Conservation (phyloP, 768 basidiomycete species). For the Lactarius tabidus region DNA sequence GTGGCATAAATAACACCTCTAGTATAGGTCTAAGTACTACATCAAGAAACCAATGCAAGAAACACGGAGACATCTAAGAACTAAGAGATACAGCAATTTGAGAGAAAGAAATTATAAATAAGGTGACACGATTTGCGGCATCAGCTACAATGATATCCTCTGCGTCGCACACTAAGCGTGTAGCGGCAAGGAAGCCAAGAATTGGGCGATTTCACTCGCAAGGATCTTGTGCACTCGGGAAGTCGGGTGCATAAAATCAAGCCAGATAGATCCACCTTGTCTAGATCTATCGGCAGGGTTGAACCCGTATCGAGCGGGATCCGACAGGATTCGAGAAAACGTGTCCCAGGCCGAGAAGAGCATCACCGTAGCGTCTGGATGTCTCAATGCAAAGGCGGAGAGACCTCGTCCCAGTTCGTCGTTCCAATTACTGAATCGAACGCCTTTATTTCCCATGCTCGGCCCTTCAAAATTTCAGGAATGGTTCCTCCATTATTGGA, state of each 20-base stretch:
- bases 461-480: not conserved
- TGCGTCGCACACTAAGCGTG: constrained; percentile 8
- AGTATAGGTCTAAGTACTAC: too few relatives aligned
- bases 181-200: constrained; percentile 12
- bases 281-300: constrained; percentile 11
- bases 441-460: constrained; percentile 13
- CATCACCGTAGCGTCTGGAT: constrained; percentile 29
- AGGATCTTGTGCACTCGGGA: constrained; percentile 20
- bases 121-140: not conserved
- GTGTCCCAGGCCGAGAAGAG: constrained; percentile 28
- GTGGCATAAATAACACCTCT: not conserved
- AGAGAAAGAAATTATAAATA: not conserved
- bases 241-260: constrained; percentile 23
- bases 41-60: too few relatives aligned
- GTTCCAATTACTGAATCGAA: constrained; percentile 23
- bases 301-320: constrained; percentile 25
- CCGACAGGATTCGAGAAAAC: constrained; percentile 29
- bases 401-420: constrained; percentile 16
- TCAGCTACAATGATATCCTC: not conserved
- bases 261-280: constrained; percentile 23
- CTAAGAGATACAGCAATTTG: not conserved
- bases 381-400: constrained; percentile 23
- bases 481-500: not conserved
- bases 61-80: too few relatives aligned
- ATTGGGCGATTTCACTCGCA: constrained; percentile 18